Conservation (phyloP, 768 basidiomycete genomes). For the Tulasnella sp. region DNA sequence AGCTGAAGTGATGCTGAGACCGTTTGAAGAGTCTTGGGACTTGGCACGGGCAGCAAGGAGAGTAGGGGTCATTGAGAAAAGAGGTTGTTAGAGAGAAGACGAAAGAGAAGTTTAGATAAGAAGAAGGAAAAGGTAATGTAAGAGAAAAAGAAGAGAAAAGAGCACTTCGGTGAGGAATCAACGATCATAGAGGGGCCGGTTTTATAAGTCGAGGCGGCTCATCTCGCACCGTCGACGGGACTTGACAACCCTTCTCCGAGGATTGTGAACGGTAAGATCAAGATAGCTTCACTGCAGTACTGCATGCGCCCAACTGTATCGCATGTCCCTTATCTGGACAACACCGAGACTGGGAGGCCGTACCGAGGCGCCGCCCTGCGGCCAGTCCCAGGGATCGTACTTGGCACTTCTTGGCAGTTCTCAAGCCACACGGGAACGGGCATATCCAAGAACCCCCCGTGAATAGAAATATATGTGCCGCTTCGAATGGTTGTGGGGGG, state of each 20-base stretch:
- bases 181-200: neutral
- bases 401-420: neutral
- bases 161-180: neutral
- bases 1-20: neutral
- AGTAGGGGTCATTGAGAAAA: neutral
- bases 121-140: neutral
- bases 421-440: neutral
- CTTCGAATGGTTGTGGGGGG: neutral
- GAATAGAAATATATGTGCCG: no score
- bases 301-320: neutral
- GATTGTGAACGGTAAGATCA: neutral
- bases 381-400: neutral
- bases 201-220: neutral
- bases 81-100: neutral
- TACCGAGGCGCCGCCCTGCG: neutral
- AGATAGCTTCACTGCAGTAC: neutral
- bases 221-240: neutral
- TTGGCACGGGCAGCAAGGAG: neutral
- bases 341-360: neutral
- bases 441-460: neutral
- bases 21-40: neutral
- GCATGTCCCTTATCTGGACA: neutral
- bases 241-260: neutral
- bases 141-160: neutral
- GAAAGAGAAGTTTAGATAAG: neutral